Base-by-base conservation (phyloP, 768 basidiomycete genomes). In the Rhodotorula taiwanensis region DNA sequence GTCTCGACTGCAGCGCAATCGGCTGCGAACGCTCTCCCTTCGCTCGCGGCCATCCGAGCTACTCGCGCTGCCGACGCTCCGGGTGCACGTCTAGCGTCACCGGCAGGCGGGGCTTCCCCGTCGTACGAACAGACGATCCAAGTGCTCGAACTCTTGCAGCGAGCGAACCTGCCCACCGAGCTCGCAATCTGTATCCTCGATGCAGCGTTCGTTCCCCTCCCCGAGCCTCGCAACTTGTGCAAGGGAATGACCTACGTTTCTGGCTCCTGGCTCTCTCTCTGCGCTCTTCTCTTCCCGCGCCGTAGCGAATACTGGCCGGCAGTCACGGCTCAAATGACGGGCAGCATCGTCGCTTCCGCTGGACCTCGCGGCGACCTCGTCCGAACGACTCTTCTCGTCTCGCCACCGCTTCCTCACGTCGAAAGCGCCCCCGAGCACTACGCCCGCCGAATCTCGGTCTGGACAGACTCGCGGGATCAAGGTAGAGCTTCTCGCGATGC, bases 401-500 rank as follows among this genome's bases (percentile, higher is more conserved):
- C 57, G 43, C 49, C 33, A 3, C 33, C 56, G 5, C 31, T 67
- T 11, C 60, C 66, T 0, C 6, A 9, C 10, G 11, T 57, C 18
- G 33, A 23, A 13, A 60, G 58, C 15, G 36, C 55, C 18, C n/a
- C 45, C 2, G 33, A 42, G 16, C 31, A 57, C 5, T 21, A 25
- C 15, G 44, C 63, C 7, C n/a, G 25, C 1, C 28, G 58, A 3
- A 47, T 68, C 11, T 31, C 8, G 2, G 36, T 60, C 21, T 30
- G 18, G 41, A 64, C 62, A 6, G 59, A 60, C 20, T 55, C 56
- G 1, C 49, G 49, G 21, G 66, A 68, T 16, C 66, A 68, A 39
- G 66, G 61, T 67, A 36, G 28, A 58, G 8, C 30, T 23, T 14
- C 28, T 7, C 28, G 14, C n/a, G 5, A 41, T 13, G 16, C 20